A percentile compares a stretch with the other conserved stretches of the same genome.
Evolutionary conservation across 2,329 filamentous ascomycete species (phyloP).

Genomic region (Penicillium sclerotigenum): DNA sequence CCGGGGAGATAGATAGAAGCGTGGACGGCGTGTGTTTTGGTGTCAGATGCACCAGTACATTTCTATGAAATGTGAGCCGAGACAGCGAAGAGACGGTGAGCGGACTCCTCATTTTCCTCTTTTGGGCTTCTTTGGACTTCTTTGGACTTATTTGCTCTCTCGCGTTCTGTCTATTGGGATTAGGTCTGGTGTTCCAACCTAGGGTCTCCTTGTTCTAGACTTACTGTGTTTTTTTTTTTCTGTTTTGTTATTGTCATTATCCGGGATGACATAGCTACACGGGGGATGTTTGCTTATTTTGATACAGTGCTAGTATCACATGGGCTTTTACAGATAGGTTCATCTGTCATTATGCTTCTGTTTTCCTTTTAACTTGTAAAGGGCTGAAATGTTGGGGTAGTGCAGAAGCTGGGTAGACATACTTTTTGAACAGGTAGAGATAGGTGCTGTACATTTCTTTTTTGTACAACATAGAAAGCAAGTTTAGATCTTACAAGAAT

Average conservation of each 20-base stretch:
- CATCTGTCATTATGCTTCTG: not conserved
- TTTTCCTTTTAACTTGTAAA: not conserved
- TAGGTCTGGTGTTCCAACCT: not conserved
- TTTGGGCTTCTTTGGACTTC: not conserved
- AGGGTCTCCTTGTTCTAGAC: not conserved
- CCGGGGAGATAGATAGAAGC: slow-evolving; percentile 5
- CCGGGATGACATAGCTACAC: not conserved
- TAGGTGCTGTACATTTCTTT: not conserved
- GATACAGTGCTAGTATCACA: not conserved
- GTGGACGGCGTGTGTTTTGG: not conserved
- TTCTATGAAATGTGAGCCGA: not conserved
- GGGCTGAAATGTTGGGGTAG: not conserved
- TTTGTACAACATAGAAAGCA: not conserved
- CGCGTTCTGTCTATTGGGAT: not conserved
- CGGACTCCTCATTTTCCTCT: not conserved
- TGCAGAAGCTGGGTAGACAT: not conserved
- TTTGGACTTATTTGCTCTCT: not conserved
- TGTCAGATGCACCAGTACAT: not conserved
- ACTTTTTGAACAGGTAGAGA: not conserved
- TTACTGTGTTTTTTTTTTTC: not conserved
- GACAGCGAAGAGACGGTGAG: slow-evolving; percentile 9
- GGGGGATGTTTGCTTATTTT: not conserved
- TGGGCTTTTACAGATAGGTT: not conserved
- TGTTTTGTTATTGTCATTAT: not conserved
- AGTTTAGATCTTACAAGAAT: not conserved